A percentile compares a stretch with the other conserved stretches of the same genome.
phyloP scores from a whole-genome alignment of 805 yeast species.

The Candida ipomoeae region DNA sequence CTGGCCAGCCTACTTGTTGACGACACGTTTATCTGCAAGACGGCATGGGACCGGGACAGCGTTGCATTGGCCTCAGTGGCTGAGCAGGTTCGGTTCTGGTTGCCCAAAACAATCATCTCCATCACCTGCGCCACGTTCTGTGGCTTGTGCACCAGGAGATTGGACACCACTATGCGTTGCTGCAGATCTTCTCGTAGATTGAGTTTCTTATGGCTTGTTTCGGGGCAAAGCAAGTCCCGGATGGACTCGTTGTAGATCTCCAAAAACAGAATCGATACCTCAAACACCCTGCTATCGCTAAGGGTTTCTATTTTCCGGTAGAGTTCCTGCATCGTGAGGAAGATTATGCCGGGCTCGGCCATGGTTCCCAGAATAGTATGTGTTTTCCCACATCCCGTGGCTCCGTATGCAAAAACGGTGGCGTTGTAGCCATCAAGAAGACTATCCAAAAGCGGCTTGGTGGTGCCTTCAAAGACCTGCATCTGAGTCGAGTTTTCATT shows the following conservation, averaged over 20 bases:
- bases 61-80: conserved; percentile 90
- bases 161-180: conserved; percentile 64
- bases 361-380: conserved; percentile 80
- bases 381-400: conserved; percentile 98
- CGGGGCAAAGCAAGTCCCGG: conserved; percentile 69
- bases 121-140: conserved; percentile 64
- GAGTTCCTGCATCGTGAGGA: conserved; percentile 71
- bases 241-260: conserved; percentile 92
- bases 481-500: conserved; percentile 62
- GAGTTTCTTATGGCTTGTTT: conserved; percentile 40
- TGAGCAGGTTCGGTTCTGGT: conserved; percentile 71
- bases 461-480: conserved; percentile 62
- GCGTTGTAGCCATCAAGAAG: conserved; percentile 84
- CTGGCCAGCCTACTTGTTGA: conserved; percentile 61
- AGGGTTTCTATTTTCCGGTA: conserved; percentile 57
- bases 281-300: conserved; percentile 52
- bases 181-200: conserved; percentile 69
- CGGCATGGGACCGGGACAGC: conserved; percentile 92
- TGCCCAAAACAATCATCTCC: conserved; percentile 72
- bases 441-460: conserved; percentile 67
- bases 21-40: conserved; percentile 70
- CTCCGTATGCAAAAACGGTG: conserved; percentile 93
- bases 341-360: conserved; percentile 73
- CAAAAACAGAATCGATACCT: conserved; percentile 65
- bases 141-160: conserved; percentile 62